Conservation (phyloP, 352 stramenopile species). For the Phytopythium cucurbitacearum region DNA sequence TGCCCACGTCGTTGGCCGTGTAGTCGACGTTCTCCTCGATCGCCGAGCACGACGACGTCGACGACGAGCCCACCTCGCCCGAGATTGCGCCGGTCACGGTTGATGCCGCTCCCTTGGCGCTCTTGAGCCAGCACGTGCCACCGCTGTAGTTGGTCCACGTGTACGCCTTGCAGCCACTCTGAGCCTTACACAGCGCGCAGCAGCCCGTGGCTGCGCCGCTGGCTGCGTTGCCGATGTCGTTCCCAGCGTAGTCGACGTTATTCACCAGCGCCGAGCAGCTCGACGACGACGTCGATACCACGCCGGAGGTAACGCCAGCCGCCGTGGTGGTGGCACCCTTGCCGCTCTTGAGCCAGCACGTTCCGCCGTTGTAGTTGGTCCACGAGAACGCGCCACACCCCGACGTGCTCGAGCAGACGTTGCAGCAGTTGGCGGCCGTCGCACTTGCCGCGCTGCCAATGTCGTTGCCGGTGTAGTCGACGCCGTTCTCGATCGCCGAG, state of each 20-base stretch:
- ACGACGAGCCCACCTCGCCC: not conserved
- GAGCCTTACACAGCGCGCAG: conserved; percentile 25
- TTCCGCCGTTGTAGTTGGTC: conserved; percentile 32
- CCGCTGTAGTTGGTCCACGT: conserved; percentile 37
- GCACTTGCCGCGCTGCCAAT: conserved; percentile 9
- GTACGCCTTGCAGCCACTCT: conserved; percentile 30
- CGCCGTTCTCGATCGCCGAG: conserved; percentile 17
- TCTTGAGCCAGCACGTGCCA: conserved; percentile 61
- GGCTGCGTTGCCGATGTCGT: conserved; percentile 10
- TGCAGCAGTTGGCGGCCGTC: conserved; percentile 13
- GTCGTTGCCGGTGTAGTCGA: conserved; percentile 39
- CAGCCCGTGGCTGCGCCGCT: conserved; percentile 17
- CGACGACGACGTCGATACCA: conserved; percentile 12
- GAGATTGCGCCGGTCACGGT: conserved; percentile 7
- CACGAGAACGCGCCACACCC: conserved; percentile 31
- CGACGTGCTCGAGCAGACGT: conserved; percentile 6
- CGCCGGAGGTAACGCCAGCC: conserved; percentile 12
- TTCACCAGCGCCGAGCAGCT: conserved; percentile 23
- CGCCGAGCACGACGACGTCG: conserved; percentile 11
- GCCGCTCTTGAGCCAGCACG: conserved; percentile 25
- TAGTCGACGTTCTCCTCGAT: conserved; percentile 33
- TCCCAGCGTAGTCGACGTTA: conserved; percentile 19
- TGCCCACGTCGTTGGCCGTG: conserved; percentile 18
- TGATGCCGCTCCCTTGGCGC: conserved; percentile 13
- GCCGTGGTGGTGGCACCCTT: conserved; percentile 2